Percentiles rank a stretch among this genome's conserved stretches.
Conservation (phyloP, 495 filamentous ascomycete genomes). For the Annulohypoxylon stygium region DNA sequence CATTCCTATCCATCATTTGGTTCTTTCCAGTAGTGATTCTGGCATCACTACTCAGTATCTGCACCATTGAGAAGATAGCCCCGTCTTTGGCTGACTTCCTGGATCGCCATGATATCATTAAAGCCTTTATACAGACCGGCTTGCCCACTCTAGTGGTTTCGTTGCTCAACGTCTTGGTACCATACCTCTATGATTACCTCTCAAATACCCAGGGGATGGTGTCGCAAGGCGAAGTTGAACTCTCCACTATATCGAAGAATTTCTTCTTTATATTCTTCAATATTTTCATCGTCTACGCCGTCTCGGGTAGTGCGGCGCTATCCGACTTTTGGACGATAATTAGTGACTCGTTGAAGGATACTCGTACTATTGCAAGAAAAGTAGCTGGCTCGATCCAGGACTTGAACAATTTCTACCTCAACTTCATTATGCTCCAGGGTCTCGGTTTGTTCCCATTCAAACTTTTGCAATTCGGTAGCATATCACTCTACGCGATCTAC, state of each 20-base stretch:
- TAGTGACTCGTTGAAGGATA: conserved; percentile 79
- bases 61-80: conserved; percentile 78
- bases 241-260: conserved; percentile 96
- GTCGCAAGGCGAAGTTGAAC: conserved; percentile 92
- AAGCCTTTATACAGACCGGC: conserved; percentile 86
- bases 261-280: conserved; percentile 99
- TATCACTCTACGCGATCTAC: conserved; percentile 85
- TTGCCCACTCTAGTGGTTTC: conserved; percentile 87
- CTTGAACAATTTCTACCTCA: conserved; percentile 88
- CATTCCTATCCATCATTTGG: conserved; percentile 89
- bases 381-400: conserved; percentile 80
- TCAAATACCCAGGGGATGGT: conserved; percentile 93
- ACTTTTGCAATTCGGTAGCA: conserved; percentile 88
- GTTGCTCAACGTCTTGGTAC: conserved; percentile 87
- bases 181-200: conserved; percentile 94
- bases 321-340: conserved; percentile 77
- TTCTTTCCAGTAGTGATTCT: conserved; percentile 84
- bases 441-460: conserved; percentile 93
- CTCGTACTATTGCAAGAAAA: conserved; percentile 78
- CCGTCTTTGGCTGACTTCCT: conserved; percentile 78
- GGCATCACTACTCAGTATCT: conserved; percentile 80
- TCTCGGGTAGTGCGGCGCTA: conserved; percentile 81
- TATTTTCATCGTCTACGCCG: conserved; percentile 93
- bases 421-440: conserved; percentile 93
- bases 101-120: conserved; percentile 71